Conservation (phyloP, 345 rosid genomes). For the Citrus maxima region DNA sequence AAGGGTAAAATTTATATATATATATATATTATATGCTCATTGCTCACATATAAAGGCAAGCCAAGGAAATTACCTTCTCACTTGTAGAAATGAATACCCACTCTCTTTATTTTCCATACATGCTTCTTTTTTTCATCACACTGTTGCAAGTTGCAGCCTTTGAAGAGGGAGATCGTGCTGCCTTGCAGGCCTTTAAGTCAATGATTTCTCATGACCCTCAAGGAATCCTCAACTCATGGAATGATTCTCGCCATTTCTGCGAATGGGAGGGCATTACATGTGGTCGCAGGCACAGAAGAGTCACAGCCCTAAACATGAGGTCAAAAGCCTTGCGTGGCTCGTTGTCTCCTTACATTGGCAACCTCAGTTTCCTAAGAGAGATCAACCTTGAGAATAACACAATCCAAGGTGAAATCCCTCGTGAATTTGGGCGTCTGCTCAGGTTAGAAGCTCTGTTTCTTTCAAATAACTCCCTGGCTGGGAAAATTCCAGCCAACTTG, state of each 20-base stretch:
- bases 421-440: not conserved
- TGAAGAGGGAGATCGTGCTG: not conserved
- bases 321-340: not conserved
- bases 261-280: too few relatives aligned
- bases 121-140: not conserved
- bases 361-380: conserved; percentile 9
- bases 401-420: conserved; percentile 9
- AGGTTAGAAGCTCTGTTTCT: not conserved
- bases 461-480: not conserved
- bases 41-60: not conserved
- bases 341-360: conserved; percentile 6
- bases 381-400: conserved; percentile 7
- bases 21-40: too few relatives aligned
- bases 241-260: too few relatives aligned
- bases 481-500: conserved; percentile 12
- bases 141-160: not conserved
- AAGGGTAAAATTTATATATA: too few relatives aligned
- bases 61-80: not conserved
- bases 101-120: not conserved
- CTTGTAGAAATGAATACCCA: not conserved
- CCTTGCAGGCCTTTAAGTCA: not conserved
- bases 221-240: too few relatives aligned
- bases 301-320: too few relatives aligned
- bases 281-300: too few relatives aligned
- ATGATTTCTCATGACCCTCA: too few relatives aligned